Evolutionary conservation across 2,329 filamentous ascomycete species (phyloP).

Genomic region (Aspergillus thermomutatus): DNA sequence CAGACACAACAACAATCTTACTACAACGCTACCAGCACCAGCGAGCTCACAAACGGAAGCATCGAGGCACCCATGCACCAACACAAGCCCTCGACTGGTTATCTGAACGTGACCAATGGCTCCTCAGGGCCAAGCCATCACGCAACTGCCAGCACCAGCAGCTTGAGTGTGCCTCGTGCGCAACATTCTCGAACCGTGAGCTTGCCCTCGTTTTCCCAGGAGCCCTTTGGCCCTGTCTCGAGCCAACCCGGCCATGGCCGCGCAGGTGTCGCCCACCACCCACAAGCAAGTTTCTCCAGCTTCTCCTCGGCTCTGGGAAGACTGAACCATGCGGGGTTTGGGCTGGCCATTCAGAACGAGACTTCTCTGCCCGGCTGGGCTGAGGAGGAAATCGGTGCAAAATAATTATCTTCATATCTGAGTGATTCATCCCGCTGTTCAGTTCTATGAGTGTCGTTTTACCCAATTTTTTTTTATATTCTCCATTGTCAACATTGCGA

Average conservation of each 20-base stretch:
- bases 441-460: constrained; percentile 12
- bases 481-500: constrained; percentile 14
- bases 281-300: constrained; percentile 55
- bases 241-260: constrained; percentile 34
- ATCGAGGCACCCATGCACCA: constrained; percentile 41
- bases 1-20: constrained; percentile 74
- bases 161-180: constrained; percentile 51
- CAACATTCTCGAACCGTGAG: constrained; percentile 81
- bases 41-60: constrained; percentile 57
- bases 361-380: constrained; percentile 60
- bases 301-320: constrained; percentile 58
- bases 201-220: constrained; percentile 69
- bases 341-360: constrained; percentile 58
- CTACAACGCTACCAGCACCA: constrained; percentile 70
- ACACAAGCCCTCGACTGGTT: constrained; percentile 66
- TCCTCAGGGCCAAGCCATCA: constrained; percentile 72
- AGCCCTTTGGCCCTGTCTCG: constrained; percentile 48
- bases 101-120: constrained; percentile 48
- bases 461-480: constrained; percentile 21
- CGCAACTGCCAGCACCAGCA: constrained; percentile 60
- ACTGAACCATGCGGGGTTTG: constrained; percentile 56
- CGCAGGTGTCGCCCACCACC: constrained; percentile 37
- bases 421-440: constrained; percentile 16
- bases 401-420: constrained; percentile 34
- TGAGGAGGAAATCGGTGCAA: constrained; percentile 60